phyloP scores from a whole-genome alignment of 768 basidiomycete genomes.

The Leccinum rimulosum region DNA sequence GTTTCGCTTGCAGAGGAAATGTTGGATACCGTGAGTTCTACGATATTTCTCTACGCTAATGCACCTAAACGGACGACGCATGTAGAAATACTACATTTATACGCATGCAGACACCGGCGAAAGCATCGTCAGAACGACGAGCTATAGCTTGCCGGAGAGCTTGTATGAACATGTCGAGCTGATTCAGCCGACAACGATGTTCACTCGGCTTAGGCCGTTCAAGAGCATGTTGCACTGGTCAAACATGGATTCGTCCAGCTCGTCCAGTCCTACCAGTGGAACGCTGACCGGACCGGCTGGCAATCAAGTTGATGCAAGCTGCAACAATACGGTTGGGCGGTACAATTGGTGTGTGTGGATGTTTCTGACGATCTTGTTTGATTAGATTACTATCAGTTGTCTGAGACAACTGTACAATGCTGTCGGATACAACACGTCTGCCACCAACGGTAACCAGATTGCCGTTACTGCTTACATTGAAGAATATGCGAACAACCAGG shows the following conservation, averaged over 20 bases:
- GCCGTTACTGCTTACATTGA: slow-evolving; percentile 57
- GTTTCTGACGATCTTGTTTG: neutral
- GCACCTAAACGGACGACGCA: neutral
- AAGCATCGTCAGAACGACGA: slow-evolving; percentile 58
- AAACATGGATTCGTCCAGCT: slow-evolving; percentile 3
- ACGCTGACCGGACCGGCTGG: slow-evolving; percentile 33
- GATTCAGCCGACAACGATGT: slow-evolving; percentile 72
- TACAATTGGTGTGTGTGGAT: neutral
- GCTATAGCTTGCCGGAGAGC: slow-evolving; percentile 61
- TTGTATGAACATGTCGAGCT: slow-evolving; percentile 62
- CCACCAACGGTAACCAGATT: slow-evolving; percentile 44
- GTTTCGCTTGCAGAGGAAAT: slow-evolving; percentile 63
- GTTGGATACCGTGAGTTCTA: slow-evolving; percentile 57
- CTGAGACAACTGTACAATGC: slow-evolving; percentile 56
- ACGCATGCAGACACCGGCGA: slow-evolving; percentile 52
- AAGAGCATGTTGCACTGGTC: slow-evolving; percentile 40
- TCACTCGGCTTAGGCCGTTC: slow-evolving; percentile 46
- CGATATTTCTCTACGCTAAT: neutral
- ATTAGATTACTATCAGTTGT: slow-evolving; percentile 50
- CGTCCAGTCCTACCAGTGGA: slow-evolving; percentile 2
- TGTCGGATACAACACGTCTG: slow-evolving; percentile 42
- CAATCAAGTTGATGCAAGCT: slow-evolving; percentile 43
- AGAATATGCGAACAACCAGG: slow-evolving; percentile 49
- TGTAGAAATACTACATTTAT: slow-evolving; percentile 63
- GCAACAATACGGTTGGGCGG: slow-evolving; percentile 36